Conservation (phyloP, 2,329 filamentous ascomycete species). For the Pseudocercospora macadamiae region DNA sequence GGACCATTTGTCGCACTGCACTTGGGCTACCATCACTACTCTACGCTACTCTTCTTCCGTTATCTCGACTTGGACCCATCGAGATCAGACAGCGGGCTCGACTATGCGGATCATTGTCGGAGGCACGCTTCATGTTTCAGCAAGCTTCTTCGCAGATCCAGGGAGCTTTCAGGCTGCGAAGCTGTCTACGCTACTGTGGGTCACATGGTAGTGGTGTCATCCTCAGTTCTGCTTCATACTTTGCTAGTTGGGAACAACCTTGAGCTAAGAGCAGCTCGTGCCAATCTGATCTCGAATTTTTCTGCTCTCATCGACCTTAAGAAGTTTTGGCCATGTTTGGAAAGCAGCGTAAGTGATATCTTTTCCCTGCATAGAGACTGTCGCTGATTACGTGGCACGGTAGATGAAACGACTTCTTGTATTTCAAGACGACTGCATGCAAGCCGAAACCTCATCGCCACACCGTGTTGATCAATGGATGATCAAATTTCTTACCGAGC, state of each 20-base stretch:
- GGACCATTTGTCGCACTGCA: conserved; percentile 51
- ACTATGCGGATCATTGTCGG: conserved; percentile 31
- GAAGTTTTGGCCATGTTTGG: conserved; percentile 44
- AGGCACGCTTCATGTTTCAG: conserved; percentile 45
- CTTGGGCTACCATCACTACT: conserved; percentile 52
- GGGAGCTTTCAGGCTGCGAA: conserved; percentile 43
- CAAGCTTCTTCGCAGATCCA: conserved; percentile 46
- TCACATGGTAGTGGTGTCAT: conserved; percentile 52
- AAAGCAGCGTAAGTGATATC: too few relatives aligned
- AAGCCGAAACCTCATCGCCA: conserved; percentile 9
- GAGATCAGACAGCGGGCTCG: conserved; percentile 9
- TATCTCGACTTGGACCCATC: conserved; percentile 44
- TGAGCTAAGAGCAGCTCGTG: conserved; percentile 42
- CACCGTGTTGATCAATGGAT: conserved; percentile 22
- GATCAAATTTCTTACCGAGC: conserved; percentile 18
- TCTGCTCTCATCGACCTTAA: conserved; percentile 47
- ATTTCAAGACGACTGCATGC: conserved; percentile 48
- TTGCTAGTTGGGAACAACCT: conserved; percentile 47
- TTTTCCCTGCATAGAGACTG: too few relatives aligned
- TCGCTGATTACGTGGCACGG: too few relatives aligned
- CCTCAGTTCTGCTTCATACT: conserved; percentile 52
- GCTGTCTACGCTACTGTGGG: conserved; percentile 51
- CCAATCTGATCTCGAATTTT: conserved; percentile 50
- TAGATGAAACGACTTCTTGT: conserved; percentile 37
- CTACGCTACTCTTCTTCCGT: conserved; percentile 53